These are phyloP conservation scores for Iris pallida DNA, from an alignment of 116 monocot species.

Conservation along the genomic window DNA sequence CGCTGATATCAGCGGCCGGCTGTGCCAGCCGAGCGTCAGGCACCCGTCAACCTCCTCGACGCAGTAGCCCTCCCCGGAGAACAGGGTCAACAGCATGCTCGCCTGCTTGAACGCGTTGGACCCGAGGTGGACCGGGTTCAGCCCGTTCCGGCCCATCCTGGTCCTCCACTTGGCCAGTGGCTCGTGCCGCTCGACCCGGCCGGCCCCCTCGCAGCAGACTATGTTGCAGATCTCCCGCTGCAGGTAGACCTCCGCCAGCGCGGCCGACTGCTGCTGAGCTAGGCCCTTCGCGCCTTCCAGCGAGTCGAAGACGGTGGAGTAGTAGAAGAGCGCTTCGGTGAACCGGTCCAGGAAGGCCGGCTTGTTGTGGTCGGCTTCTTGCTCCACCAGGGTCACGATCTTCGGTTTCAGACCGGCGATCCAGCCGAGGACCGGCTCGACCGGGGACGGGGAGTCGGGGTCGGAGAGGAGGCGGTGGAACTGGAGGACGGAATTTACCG, in stretches of 20 bases:
- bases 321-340: conserved; percentile 72
- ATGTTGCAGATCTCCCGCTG: conserved; percentile 58
- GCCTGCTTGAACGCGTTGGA: conserved; percentile 65
- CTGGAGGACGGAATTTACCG: conserved; percentile 48
- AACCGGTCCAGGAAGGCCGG: conserved; percentile 55
- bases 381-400: conserved; percentile 62
- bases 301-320: conserved; percentile 70
- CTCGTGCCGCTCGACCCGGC: conserved; percentile 60
- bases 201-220: conserved; percentile 60
- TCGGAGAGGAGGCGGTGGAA: conserved; percentile 52
- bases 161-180: conserved; percentile 43
- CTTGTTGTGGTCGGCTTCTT: conserved; percentile 69
- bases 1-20: conserved; percentile 50
- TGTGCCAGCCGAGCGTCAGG: conserved; percentile 64
- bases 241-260: conserved; percentile 43
- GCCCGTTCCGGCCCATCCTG: conserved; percentile 30
- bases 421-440: conserved; percentile 52
- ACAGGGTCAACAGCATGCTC: conserved; percentile 58
- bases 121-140: conserved; percentile 46
- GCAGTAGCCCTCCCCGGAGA: conserved; percentile 63
- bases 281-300: conserved; percentile 22
- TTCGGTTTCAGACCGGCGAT: conserved; percentile 34
- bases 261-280: conserved; percentile 1
- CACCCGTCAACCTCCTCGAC: conserved; percentile 62
- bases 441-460: conserved; percentile 26